Evolutionary conservation across 2,329 filamentous ascomycete genomes (phyloP).

Genomic region (Aureobasidium sp.): DNA sequence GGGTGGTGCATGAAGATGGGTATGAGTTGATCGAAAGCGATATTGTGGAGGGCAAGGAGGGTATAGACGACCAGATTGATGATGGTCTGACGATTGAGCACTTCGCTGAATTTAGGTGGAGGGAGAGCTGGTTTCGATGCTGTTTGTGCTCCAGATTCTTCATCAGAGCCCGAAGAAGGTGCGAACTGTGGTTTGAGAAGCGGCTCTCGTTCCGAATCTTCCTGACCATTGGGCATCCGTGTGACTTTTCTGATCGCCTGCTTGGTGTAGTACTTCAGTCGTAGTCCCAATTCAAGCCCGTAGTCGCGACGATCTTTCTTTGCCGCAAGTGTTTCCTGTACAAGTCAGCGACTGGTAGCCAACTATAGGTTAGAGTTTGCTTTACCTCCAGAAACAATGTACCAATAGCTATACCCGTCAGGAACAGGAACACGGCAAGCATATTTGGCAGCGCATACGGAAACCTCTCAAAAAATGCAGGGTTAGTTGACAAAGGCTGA

Average conservation of each 20-base stretch:
- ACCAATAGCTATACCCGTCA: conserved; percentile 66
- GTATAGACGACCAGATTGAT: conserved; percentile 74
- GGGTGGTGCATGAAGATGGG: conserved; percentile 84
- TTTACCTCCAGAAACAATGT: conserved; percentile 66
- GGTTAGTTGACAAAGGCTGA: conserved; percentile 48
- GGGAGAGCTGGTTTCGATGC: conserved; percentile 20
- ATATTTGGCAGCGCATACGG: conserved; percentile 84
- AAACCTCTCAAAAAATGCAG: conserved; percentile 64
- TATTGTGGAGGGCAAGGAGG: conserved; percentile 71
- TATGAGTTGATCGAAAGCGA: conserved; percentile 80
- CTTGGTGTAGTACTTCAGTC: conserved; percentile 40
- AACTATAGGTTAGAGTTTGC: background rate
- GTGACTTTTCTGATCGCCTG: conserved; percentile 13
- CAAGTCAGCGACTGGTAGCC: conserved; percentile 6
- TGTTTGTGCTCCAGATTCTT: conserved; percentile 3
- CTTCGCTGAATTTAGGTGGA: conserved; percentile 48
- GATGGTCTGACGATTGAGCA: conserved; percentile 67
- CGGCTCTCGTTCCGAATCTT: conserved; percentile 15
- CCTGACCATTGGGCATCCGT: background rate
- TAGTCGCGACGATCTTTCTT: conserved; percentile 64
- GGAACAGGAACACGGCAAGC: conserved; percentile 67
- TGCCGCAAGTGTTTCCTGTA: conserved; percentile 68
- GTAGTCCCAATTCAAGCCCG: conserved; percentile 65
- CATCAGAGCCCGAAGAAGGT: conserved; percentile 2
- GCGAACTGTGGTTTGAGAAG: conserved; percentile 13